Evolutionary conservation across 164 flowering plant genomes (phyloP), one percentile per base, ranked within the genome.

Genomic region (Vitis riparia): DNA sequence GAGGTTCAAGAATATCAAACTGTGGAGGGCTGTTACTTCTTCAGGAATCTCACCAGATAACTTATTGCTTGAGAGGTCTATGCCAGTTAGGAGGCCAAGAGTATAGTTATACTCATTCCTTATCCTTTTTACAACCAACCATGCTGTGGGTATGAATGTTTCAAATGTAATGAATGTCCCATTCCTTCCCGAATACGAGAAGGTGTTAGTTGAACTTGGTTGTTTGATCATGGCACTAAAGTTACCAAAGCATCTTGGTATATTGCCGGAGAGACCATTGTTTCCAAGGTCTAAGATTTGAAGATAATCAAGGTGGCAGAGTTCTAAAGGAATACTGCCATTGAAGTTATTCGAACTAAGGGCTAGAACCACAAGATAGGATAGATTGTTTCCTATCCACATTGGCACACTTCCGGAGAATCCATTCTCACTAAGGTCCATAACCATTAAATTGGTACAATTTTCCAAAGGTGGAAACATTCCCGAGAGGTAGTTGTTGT

Each of bases 351-450:
- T 23, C 27, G 27, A 23, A 23, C 27, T 1, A 23, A 23, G 27
- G 27, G 27, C 27, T 23, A 23, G 27, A 23, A 23, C 27, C 27
- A 23, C 27, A 23, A 23, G 27, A 23, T 23, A 0, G 27, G 0
- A 23, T 23, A 23, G 27, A 23, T 1, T 23, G 27, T 65, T 16
- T 11, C 81, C 81, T 0, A 79, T 69, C 80, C 81, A 78, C n/a
- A 32, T 4, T 10, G 82, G 84, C 13, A 82, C 23, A 1, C 19
- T 70, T 55, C 87, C 85, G 1, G 68, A n/a, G 1, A 84, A 70
- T 14, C 5, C 23, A 67, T 87, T 85, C 3, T 65, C 76, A 3
- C 81, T 71, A 11, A 87, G 52, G 37, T 86, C 82, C 9, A 85
- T 19, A 27, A 47, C 19, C 2, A 12, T 1, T 47, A 85, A 62